Evolutionary conservation across 208 protist genomes (phyloP), one percentile per base, ranked within the genome.

Genomic region (Leishmania gerbilli): DNA sequence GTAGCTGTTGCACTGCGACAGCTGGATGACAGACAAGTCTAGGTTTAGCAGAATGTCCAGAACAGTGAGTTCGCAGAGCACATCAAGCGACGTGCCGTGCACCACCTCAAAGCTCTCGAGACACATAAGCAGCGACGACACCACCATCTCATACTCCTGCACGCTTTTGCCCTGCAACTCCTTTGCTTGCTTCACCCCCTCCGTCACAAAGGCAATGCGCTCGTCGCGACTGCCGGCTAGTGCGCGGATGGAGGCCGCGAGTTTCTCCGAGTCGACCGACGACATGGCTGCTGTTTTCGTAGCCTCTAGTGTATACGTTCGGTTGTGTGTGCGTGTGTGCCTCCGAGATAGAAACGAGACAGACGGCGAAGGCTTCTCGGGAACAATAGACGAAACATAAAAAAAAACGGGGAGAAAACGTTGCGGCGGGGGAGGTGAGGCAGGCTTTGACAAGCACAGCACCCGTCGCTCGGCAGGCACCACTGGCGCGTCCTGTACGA

Each of bases 1-100:
- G 80, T 96, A 97, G 83, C 90, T 95, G 81, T 93, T 95, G 79
- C 91, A 97, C 81, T 95, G 92, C 68, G 88, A 92, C 0, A 95
- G 60, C 71, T 96, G 94, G 69, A 89, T 91, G 17, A 91, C 85
- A 5, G 94, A 95, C 8, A 96, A 80, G 55, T 95, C 91, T 17
- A 96, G 85, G 60, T 85, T 88, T 15, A 95, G 83, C 4, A 97
- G 80, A 83, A 96, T 95, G 74, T 90, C 88, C 6, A 97, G 79
- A 6, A 90, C 89, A n/a, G 92, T 93, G 31, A 97, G 84, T 56
- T 93, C 94, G 74, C 91, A 95, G 56, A 90, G 77, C 47, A 95
- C 84, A 31, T 97, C 94, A 15, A 80, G 55, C 17, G 86, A 64
- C 13, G 80, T 83, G 15, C 91, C 91, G 67, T 87, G 74, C 5